phyloP scores from a whole-genome alignment of 2,329 filamentous ascomycete genomes.

The Verticillium nonalfalfae region DNA sequence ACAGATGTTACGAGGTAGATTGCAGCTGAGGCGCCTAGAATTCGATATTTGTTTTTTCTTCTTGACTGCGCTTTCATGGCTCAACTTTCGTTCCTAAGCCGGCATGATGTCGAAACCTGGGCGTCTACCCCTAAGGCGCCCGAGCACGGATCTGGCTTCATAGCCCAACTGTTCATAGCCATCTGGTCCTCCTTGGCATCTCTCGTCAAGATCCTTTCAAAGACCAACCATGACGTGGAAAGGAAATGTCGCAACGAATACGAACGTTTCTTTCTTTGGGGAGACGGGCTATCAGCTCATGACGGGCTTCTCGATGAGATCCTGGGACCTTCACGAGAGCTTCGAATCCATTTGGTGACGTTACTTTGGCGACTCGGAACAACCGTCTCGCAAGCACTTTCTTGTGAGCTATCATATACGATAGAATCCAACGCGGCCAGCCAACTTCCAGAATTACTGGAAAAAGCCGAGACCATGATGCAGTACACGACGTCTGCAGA shows the following conservation, averaged over 20 bases:
- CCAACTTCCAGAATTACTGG: background rate
- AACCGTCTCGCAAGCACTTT: background rate
- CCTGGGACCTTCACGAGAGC: background rate
- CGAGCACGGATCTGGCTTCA: background rate
- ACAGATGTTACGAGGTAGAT: too few relatives aligned
- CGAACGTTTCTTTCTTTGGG: conserved; percentile 1
- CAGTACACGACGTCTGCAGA: background rate
- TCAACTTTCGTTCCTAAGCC: background rate
- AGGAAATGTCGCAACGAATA: background rate
- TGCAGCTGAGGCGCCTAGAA: too few relatives aligned
- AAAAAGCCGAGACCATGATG: background rate
- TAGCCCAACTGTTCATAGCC: background rate
- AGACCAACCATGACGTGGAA: background rate
- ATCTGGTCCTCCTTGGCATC: background rate
- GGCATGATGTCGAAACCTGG: background rate
- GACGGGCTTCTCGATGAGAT: background rate
- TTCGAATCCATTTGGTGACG: background rate
- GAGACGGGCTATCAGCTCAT: background rate
- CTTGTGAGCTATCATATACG: background rate
- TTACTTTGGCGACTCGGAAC: background rate
- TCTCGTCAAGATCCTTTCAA: background rate
- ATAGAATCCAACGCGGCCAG: background rate
- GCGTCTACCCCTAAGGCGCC: background rate
- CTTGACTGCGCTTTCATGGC: background rate
- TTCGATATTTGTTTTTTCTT: too few relatives aligned